A percentile compares a stretch with the other conserved stretches of the same genome.
phyloP scores from a whole-genome alignment of 306 rosid species.

The Potentilla sterilis region DNA sequence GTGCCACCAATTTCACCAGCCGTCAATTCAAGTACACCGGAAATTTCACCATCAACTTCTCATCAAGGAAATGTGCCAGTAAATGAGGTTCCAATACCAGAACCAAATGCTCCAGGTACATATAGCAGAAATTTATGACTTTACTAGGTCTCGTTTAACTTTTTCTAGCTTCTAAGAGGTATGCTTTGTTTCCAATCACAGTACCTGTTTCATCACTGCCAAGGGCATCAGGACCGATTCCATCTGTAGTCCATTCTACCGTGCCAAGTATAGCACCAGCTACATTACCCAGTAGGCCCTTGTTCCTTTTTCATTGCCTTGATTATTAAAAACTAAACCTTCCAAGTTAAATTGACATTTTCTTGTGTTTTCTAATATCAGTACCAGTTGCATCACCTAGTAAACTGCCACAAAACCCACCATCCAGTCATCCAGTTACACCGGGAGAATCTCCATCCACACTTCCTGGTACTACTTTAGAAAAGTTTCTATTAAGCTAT shows the following conservation, averaged over 20 bases:
- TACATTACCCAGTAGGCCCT: slow-evolving; percentile 33
- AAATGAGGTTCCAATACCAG: slow-evolving; percentile 39
- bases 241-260: slow-evolving; percentile 20
- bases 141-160: slow-evolving; percentile 17
- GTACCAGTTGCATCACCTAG: slow-evolving; percentile 47
- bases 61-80: slow-evolving; percentile 40
- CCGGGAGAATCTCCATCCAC: slow-evolving; percentile 46
- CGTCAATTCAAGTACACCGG: slow-evolving; percentile 43
- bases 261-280: slow-evolving; percentile 31
- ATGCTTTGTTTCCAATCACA: slow-evolving; percentile 24
- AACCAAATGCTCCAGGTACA: slow-evolving; percentile 58
- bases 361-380: slow-evolving; percentile 28
- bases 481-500: not conserved
- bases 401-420: slow-evolving; percentile 46
- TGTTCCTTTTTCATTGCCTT: not conserved
- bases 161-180: slow-evolving; percentile 4
- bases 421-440: slow-evolving; percentile 37
- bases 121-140: slow-evolving; percentile 12
- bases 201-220: slow-evolving; percentile 42
- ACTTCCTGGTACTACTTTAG: slow-evolving; percentile 45
- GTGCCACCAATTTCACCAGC: slow-evolving; percentile 51
- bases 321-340: slow-evolving; percentile 12
- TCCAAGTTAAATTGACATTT: slow-evolving; percentile 20
- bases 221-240: slow-evolving; percentile 22
- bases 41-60: slow-evolving; percentile 48